phyloP scores from a whole-genome alignment of 2,329 filamentous ascomycete species.

The Aureobasidium sp. region DNA sequence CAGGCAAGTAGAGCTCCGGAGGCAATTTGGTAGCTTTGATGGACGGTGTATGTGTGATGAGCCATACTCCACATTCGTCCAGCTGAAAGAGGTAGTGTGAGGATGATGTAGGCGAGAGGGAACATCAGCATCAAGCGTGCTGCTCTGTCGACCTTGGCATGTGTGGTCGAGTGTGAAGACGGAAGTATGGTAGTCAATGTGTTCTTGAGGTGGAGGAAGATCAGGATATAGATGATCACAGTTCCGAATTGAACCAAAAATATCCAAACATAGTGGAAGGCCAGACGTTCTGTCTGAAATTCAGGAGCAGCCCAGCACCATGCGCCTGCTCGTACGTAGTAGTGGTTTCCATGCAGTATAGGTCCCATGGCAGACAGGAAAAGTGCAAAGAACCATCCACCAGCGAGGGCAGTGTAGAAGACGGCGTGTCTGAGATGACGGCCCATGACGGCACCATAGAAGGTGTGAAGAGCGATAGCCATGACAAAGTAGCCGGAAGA shows the following conservation, averaged over 20 bases:
- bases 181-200: slow-evolving; percentile 12
- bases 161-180: slow-evolving; percentile 9
- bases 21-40: slow-evolving; percentile 38
- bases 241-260: slow-evolving; percentile 47
- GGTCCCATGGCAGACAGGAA: slow-evolving; percentile 46
- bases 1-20: slow-evolving; percentile 49
- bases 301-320: slow-evolving; percentile 60
- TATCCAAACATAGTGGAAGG: slow-evolving; percentile 58
- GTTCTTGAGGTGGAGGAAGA: slow-evolving; percentile 22
- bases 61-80: slow-evolving; percentile 57
- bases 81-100: slow-evolving; percentile 56
- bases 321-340: slow-evolving; percentile 56
- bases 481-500: slow-evolving; percentile 59
- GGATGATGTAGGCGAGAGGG: slow-evolving; percentile 59
- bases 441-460: slow-evolving; percentile 50
- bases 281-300: slow-evolving; percentile 47
- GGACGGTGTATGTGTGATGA: slow-evolving; percentile 27
- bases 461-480: slow-evolving; percentile 58
- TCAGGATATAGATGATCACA: slow-evolving; percentile 38
- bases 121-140: slow-evolving; percentile 57
- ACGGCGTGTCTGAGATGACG: slow-evolving; percentile 42
- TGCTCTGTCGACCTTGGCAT: slow-evolving; percentile 27
- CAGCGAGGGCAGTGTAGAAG: slow-evolving; percentile 42
- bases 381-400: slow-evolving; percentile 52
- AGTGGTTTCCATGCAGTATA: slow-evolving; percentile 31